A percentile compares a stretch with the other conserved stretches of the same genome.
phyloP scores from a whole-genome alignment of 129 eudicot genomes.

The Pulicaria dysenterica region DNA sequence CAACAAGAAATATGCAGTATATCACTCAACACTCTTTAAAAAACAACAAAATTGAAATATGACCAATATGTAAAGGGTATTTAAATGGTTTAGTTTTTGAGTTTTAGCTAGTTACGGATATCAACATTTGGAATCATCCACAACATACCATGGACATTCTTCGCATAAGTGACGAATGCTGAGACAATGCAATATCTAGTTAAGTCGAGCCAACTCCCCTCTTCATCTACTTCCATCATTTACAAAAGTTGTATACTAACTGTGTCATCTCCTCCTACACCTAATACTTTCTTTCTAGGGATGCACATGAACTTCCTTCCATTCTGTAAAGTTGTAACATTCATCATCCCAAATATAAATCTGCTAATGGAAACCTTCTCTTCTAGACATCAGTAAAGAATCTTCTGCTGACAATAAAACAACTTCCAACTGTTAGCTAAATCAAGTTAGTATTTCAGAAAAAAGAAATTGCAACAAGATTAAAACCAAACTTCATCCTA shows the following conservation, averaged over 20 bases:
- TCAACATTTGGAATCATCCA: no score
- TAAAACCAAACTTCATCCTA: no score
- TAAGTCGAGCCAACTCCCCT: constrained; percentile 17
- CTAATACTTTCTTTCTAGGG: constrained; percentile 3
- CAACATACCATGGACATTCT: no score
- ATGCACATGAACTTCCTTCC: not conserved
- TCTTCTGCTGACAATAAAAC: constrained; percentile 34
- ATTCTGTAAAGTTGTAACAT: constrained; percentile 16
- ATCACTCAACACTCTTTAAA: no score
- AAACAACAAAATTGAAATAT: no score
- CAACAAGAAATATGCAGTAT: no score
- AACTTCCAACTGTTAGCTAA: not conserved
- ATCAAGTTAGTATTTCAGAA: not conserved
- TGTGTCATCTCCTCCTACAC: constrained; percentile 18
- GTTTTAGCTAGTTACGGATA: no score
- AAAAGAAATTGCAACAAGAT: no score
- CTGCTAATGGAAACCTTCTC: constrained; percentile 52
- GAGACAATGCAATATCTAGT: constrained; percentile 4
- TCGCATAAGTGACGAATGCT: not conserved
- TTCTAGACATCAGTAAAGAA: constrained; percentile 54
- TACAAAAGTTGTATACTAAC: constrained; percentile 19
- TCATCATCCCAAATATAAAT: constrained; percentile 17
- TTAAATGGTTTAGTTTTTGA: no score
- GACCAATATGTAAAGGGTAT: no score
- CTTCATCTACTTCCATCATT: constrained; percentile 27